phyloP scores from a whole-genome alignment of 164 flowering plant species.

The Buxus sempervirens region DNA sequence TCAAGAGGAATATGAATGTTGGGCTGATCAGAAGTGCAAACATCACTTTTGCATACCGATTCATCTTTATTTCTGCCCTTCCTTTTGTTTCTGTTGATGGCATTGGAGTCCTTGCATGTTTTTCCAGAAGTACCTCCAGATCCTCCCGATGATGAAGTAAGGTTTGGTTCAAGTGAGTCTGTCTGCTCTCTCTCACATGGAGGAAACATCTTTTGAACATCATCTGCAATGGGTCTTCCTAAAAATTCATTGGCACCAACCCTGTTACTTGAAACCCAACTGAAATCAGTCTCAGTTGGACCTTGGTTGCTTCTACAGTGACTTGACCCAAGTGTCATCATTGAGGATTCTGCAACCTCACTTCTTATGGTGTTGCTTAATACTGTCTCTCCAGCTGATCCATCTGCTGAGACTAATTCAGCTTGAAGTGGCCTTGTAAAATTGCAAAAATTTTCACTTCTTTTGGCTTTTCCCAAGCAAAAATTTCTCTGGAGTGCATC shows the following conservation, averaged over 20 bases:
- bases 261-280: constrained; percentile 34
- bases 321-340: constrained; percentile 52
- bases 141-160: constrained; percentile 54
- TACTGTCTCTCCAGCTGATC: constrained; percentile 9
- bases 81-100: constrained; percentile 38
- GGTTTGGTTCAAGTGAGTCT: constrained; percentile 35
- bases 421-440: constrained; percentile 17
- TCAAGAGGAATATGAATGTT: no score
- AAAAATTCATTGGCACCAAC: constrained; percentile 25
- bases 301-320: constrained; percentile 60
- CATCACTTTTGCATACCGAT: constrained; percentile 47
- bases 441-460: constrained; percentile 22
- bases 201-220: constrained; percentile 15
- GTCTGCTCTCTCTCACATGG: constrained; percentile 27
- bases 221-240: constrained; percentile 19
- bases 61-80: constrained; percentile 43
- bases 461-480: constrained; percentile 5
- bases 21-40: constrained; percentile 7
- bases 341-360: constrained; percentile 38
- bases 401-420: constrained; percentile 16
- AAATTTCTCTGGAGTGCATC: constrained; percentile 12
- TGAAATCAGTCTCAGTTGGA: constrained; percentile 34
- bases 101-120: constrained; percentile 30
- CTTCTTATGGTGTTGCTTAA: constrained; percentile 8
- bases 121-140: constrained; percentile 50